Evolutionary conservation across 1,284 basidiomycete genomes (phyloP), one percentile per base, ranked within the genome.

Genomic region (Fomitopsis palustris): DNA sequence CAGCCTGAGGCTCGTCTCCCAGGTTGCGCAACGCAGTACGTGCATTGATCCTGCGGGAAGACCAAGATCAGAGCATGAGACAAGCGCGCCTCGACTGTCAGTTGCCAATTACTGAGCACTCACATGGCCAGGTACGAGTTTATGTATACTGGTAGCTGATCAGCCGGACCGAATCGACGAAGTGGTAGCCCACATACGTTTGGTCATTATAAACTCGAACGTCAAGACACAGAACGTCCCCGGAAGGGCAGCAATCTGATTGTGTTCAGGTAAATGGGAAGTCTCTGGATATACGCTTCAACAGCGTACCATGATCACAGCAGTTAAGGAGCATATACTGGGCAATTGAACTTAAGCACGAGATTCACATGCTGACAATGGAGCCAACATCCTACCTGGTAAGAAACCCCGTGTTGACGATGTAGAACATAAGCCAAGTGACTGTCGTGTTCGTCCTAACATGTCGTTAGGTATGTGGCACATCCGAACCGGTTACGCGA

Each of bases 101-200:
- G 16, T 27, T n/a, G 53, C 37, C 9, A 41, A 27, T 17, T 25
- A n/a, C n/a, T n/a, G 37, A 54, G 8, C 25, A 31, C 62, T 42
- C 61, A 55, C 66, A 67, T 67, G 21, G 66, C 64, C 16, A 67
- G 33, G 53, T 60, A 67, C 12, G 63, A 65, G 43, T 65, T 65
- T 47, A 66, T 54, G 52, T 67, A 67, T 16, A 67, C 66, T 67
- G 21, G n/a, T 19, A 4, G 43, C 10, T 12, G 29, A 8, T 31
- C 35, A 31, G 38, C 29, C 23, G 27, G 16, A 14, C 16, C 45
- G 38, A 37, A 10, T n/a, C 14, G 3, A 45, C 35, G 10, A 58
- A 17, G n/a, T 16, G 8, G 42, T 21, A 5, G 8, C 37, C 6
- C 25, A 39, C 63, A 45, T 38, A 67, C 65, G 54, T 59, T 64